Conservation (phyloP, 352 stramenopile genomes). For the Pythium aristosporum region DNA sequence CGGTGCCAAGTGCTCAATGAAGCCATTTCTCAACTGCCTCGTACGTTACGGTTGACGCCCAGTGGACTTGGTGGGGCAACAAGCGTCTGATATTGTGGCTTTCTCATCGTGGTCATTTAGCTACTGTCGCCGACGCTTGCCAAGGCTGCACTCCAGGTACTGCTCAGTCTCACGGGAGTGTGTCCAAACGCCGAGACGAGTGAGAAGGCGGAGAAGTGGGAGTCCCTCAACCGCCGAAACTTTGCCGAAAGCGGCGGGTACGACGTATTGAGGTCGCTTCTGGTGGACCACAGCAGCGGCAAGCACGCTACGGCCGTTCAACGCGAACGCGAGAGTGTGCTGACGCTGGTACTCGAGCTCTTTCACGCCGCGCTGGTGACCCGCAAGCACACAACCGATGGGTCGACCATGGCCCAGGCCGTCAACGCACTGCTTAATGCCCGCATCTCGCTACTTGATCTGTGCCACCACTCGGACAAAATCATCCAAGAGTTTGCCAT, state of each 20-base stretch:
- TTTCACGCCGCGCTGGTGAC: constrained; percentile 68
- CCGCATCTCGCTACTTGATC: constrained; percentile 57
- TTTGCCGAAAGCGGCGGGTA: constrained; percentile 74
- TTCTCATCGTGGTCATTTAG: constrained; percentile 19
- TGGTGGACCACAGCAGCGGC: constrained; percentile 57
- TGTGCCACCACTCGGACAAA: constrained; percentile 54
- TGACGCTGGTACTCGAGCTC: constrained; percentile 52
- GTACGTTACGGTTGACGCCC: constrained; percentile 25
- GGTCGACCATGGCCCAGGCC: constrained; percentile 56
- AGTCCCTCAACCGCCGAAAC: constrained; percentile 72
- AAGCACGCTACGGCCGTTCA: neutral
- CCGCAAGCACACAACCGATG: constrained; percentile 49
- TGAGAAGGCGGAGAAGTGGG: constrained; percentile 72
- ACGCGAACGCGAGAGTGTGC: constrained; percentile 34
- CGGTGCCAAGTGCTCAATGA: constrained; percentile 80
- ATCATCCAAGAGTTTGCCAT: constrained; percentile 55
- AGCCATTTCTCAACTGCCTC: constrained; percentile 75
- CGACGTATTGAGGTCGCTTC: constrained; percentile 60
- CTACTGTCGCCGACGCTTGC: constrained; percentile 52
- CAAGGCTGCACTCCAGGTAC: constrained; percentile 58
- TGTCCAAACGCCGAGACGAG: constrained; percentile 45
- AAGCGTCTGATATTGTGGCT: neutral
- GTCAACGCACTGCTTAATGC: constrained; percentile 66
- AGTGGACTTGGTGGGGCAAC: neutral
- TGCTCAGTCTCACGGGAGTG: constrained; percentile 58